Evolutionary conservation across 441 rosid genomes (phyloP).

Genomic region (Cnidoscolus chayamansa): DNA sequence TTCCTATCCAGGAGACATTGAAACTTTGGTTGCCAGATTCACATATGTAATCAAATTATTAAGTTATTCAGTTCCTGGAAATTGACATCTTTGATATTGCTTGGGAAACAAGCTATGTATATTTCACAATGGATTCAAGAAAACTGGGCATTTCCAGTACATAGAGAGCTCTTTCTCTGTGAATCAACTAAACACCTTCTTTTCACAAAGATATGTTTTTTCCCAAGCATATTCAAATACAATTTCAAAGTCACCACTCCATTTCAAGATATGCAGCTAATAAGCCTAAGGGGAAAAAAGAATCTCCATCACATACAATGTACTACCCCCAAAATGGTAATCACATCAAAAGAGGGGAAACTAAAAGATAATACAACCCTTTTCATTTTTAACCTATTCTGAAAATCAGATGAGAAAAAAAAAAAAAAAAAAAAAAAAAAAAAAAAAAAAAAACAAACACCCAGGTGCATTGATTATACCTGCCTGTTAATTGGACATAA

Average conservation of each 20-base stretch:
- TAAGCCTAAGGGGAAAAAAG: slow-evolving; percentile 24
- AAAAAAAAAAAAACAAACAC: slow-evolving; percentile 28
- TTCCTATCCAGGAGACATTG: slow-evolving; percentile 4
- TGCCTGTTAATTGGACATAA: slow-evolving; percentile 30
- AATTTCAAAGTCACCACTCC: slow-evolving; percentile 25
- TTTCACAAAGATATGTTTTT: slow-evolving; percentile 6
- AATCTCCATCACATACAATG: slow-evolving; percentile 41
- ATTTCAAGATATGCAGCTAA: slow-evolving; percentile 29
- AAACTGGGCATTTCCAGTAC: neutral
- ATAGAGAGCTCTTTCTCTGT: neutral
- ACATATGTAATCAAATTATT: neutral
- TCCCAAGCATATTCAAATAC: slow-evolving; percentile 26
- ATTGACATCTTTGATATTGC: neutral
- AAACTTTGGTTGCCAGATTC: neutral
- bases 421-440: neutral
- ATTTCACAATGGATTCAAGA: neutral
- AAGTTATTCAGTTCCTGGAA: neutral
- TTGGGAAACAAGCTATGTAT: neutral
- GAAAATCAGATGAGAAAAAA: slow-evolving; percentile 33
- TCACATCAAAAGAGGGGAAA: slow-evolving; percentile 29
- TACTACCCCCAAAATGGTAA: slow-evolving; percentile 28
- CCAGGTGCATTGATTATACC: slow-evolving; percentile 35
- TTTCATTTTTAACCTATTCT: slow-evolving; percentile 38
- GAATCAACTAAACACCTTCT: slow-evolving; percentile 2
- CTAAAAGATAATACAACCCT: slow-evolving; percentile 43